Percentiles rank a stretch among this genome's conserved stretches.
Evolutionary conservation across 169 alveolate genomes (phyloP).

Genomic region (Babesia divergens): DNA sequence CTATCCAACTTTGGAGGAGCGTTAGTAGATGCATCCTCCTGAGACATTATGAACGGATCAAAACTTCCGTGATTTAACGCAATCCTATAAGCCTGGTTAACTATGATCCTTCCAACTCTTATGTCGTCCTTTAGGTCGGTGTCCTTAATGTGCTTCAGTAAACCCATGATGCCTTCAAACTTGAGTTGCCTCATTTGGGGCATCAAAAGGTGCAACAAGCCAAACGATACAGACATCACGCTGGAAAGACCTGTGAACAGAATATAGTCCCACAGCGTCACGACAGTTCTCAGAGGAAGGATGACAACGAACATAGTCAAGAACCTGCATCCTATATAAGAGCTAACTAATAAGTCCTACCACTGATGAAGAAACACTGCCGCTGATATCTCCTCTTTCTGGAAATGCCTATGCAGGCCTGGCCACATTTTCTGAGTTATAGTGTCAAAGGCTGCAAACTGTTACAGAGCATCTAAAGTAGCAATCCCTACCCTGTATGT

Average conservation of each 20-base stretch:
- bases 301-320: constrained; percentile 72
- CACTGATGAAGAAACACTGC: constrained; percentile 76
- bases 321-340: constrained; percentile 33
- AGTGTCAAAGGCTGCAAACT: constrained; percentile 58
- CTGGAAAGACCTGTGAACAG: constrained; percentile 62
- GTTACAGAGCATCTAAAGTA: background rate
- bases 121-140: constrained; percentile 65
- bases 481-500: constrained; percentile 51
- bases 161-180: constrained; percentile 54
- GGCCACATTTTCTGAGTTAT: constrained; percentile 61
- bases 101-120: constrained; percentile 53
- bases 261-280: constrained; percentile 74
- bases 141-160: constrained; percentile 51
- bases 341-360: constrained; percentile 9
- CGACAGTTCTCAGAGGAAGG: constrained; percentile 74
- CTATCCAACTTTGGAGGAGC: background rate
- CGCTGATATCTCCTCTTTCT: constrained; percentile 70
- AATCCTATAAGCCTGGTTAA: constrained; percentile 62
- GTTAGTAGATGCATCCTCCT: constrained; percentile 1
- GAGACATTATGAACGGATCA: constrained; percentile 16
- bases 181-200: constrained; percentile 60
- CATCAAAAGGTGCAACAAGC: constrained; percentile 36
- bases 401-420: constrained; percentile 63
- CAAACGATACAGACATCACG: constrained; percentile 52
- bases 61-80: constrained; percentile 9